Conservation (phyloP, 345 rosid genomes). For the Eutrema japonicum region DNA sequence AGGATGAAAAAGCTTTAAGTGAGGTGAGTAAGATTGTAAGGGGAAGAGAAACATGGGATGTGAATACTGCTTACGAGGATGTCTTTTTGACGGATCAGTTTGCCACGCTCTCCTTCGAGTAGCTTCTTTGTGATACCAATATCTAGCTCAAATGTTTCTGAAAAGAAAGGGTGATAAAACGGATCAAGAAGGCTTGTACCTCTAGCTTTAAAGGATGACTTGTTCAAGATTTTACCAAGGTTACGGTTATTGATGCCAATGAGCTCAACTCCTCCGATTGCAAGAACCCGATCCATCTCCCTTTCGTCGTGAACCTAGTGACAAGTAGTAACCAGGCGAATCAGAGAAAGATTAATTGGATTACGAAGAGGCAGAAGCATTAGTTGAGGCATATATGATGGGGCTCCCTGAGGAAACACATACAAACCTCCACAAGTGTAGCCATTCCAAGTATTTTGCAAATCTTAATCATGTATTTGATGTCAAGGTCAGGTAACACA, state of each 20-base stretch:
- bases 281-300: constrained; percentile 97
- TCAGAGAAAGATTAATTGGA: background rate
- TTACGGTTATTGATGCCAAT: constrained; percentile 92
- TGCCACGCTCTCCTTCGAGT: constrained; percentile 82
- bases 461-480: constrained; percentile 84
- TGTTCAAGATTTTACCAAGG: constrained; percentile 60
- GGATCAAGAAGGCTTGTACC: constrained; percentile 7
- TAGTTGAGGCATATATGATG: background rate
- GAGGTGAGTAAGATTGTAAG: background rate
- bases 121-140: constrained; percentile 85
- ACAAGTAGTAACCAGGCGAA: background rate
- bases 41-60: constrained; percentile 1
- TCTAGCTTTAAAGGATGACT: constrained; percentile 5
- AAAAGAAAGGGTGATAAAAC: constrained; percentile 21
- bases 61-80: constrained; percentile 65
- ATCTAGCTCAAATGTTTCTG: constrained; percentile 90
- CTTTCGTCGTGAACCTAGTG: constrained; percentile 85
- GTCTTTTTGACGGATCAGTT: constrained; percentile 65
- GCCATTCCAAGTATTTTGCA: constrained; percentile 92
- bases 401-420: background rate
- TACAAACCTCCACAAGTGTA: constrained; percentile 73
- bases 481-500: constrained; percentile 90
- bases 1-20: background rate
- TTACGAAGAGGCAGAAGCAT: constrained; percentile 20
- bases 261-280: constrained; percentile 84